These are phyloP conservation scores for Cercospora beticola DNA, from an alignment of 2,329 filamentous ascomycete genomes.

Conservation along the genomic window DNA sequence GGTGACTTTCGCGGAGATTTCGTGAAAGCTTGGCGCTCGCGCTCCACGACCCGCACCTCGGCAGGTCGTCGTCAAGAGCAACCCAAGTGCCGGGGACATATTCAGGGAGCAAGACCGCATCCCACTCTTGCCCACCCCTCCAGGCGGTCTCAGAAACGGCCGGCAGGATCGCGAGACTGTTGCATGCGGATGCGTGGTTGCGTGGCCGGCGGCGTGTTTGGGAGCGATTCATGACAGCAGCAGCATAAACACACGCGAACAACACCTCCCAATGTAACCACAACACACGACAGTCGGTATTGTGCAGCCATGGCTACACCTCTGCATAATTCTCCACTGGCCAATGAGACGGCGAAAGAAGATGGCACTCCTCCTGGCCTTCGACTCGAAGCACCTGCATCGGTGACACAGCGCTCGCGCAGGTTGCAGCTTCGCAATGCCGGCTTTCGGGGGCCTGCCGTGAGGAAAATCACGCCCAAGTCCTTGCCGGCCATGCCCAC, in stretches of 20 bases:
- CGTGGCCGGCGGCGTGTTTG: neutral
- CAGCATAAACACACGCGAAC: slow-evolving; percentile 1
- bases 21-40: neutral
- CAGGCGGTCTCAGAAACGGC: slow-evolving; percentile 8
- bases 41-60: neutral
- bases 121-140: neutral
- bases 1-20: neutral
- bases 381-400: neutral
- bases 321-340: slow-evolving; percentile 1
- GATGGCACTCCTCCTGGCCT: neutral
- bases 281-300: slow-evolving; percentile 1
- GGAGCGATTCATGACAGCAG: neutral
- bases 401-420: slow-evolving; percentile 29
- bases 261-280: neutral
- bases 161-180: slow-evolving; percentile 5
- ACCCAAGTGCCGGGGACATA: neutral
- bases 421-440: slow-evolving; percentile 39
- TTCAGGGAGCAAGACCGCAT: neutral
- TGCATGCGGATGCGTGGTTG: neutral
- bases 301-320: slow-evolving; percentile 5
- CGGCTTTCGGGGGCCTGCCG: slow-evolving; percentile 35
- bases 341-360: neutral
- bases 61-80: neutral
- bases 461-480: slow-evolving; percentile 38
- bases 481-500: slow-evolving; percentile 25